These are phyloP conservation scores for Pseudozyma tsukubaensis DNA, from an alignment of 1,284 basidiomycete species.

Conservation along the genomic window DNA sequence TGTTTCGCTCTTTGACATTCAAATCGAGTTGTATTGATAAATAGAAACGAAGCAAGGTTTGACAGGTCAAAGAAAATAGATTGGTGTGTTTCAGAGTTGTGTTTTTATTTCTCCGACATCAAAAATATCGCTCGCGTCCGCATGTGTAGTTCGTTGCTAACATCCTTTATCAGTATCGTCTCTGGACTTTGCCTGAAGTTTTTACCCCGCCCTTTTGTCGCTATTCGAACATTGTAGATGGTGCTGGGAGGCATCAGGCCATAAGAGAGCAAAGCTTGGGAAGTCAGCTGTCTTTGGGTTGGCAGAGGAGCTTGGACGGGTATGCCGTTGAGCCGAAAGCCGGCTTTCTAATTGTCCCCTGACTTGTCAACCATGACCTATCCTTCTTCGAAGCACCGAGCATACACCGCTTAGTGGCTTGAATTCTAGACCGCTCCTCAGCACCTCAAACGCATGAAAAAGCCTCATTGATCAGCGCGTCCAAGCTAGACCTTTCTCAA, in stretches of 20 bases:
- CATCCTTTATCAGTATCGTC: too few species aligned
- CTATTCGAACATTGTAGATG: too few species aligned
- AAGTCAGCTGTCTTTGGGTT: too few species aligned
- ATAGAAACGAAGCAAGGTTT: slow-evolving; percentile 4
- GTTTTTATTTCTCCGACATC: not conserved
- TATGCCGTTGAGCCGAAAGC: too few species aligned
- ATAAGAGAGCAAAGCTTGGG: too few species aligned
- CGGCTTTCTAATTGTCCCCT: too few species aligned
- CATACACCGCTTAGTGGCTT: not conserved
- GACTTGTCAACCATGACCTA: not conserved
- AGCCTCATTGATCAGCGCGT: not conserved
- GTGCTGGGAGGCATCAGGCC: too few species aligned
- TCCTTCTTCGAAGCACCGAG: not conserved
- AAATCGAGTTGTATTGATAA: not conserved
- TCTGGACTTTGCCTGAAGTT: too few species aligned
- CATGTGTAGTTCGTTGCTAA: too few species aligned
- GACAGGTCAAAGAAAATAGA: not conserved
- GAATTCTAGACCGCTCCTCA: not conserved
- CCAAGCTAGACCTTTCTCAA: not conserved
- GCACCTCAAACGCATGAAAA: not conserved
- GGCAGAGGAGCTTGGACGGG: too few species aligned
- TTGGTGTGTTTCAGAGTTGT: not conserved
- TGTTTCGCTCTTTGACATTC: not conserved
- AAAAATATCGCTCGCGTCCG: not conserved
- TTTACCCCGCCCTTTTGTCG: too few species aligned